These are phyloP conservation scores for Micractinium conductrix DNA, from an alignment of 139 green algal species.

Conservation along the genomic window DNA sequence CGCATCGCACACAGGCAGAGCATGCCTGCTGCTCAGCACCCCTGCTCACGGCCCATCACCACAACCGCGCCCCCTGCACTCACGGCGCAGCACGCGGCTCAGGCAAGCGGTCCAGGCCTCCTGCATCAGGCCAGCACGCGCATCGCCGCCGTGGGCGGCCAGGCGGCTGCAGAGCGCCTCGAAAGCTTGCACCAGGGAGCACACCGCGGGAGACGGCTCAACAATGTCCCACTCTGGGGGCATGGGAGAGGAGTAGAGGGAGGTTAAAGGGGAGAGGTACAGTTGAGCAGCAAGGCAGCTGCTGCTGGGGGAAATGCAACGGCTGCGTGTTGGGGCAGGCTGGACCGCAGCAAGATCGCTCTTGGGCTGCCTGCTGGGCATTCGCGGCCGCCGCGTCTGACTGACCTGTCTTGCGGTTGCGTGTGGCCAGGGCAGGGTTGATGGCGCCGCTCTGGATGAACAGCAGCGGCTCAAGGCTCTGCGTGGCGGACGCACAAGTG, in stretches of 20 bases:
- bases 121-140: conserved; percentile 7
- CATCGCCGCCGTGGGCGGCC: not conserved
- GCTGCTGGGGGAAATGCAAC: no score
- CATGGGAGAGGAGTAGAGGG: not conserved
- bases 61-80: not conserved
- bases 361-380: no score
- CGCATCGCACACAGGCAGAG: not conserved
- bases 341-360: no score
- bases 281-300: no score
- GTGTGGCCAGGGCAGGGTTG: not conserved
- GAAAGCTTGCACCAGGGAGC: not conserved
- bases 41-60: no score
- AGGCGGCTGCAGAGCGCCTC: conserved; percentile 5
- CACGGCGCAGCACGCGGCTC: not conserved
- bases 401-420: conserved; percentile 39
- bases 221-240: conserved; percentile 17
- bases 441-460: not conserved
- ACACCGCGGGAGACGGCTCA: not conserved
- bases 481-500: no score
- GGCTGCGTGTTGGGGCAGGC: not conserved
- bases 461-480: not conserved
- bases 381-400: no score
- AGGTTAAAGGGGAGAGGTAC: no score
- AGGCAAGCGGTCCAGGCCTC: conserved; percentile 6
- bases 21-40: not conserved